Base-by-base conservation (phyloP, 192 early-diverging fungal genomes). In the Rhizophagus prolifer region DNA sequence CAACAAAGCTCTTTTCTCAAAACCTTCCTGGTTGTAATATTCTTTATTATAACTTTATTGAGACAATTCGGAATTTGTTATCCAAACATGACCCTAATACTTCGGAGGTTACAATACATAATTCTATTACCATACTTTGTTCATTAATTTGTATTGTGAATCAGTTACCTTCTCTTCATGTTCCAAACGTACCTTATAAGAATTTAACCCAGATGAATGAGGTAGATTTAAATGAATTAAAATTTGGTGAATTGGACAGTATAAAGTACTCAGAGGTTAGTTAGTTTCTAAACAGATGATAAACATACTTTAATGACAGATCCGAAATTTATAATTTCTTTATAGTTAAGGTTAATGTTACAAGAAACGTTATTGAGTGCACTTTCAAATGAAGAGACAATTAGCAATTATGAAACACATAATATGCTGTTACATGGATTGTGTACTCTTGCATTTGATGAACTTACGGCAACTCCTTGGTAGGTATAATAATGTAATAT, bases 1-100 rank as follows among this genome's bases (percentile, higher is more conserved):
- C 86, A 58, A 82, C 85, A 28, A 88, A 85, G 14, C 25, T 96
- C 13, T 96, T 95, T 79, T 81, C 86, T 4, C 75, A 89, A 38
- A 80, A 82, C 2, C 79, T 96, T 19, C 93, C 93, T 9, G 93
- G 95, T 12, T 81, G 82, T 34, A 82, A 89, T 73, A 84, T 93
- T 59, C 78, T 94, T 14, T 89, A 94, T 34, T 82, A 88, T 23
- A 77, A 87, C 3, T 90, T 92, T 70, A 68, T 96, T 54, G 84
- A 81, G 16, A 86, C 89, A 31, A 88, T 94, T 58, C 71, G 85
- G 31, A 82, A 84, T 76, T 79, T 91, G 82, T 89, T 93, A 83
- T 58, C 47, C n/a, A 66, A 76, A 26, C 21, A 66, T 25, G 23
- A 58, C 19, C 59, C 2, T 34, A n/a, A 31, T 64, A 47, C 85